phyloP scores from a whole-genome alignment of 106 monocot genomes.

The Apostasia ramifera region DNA sequence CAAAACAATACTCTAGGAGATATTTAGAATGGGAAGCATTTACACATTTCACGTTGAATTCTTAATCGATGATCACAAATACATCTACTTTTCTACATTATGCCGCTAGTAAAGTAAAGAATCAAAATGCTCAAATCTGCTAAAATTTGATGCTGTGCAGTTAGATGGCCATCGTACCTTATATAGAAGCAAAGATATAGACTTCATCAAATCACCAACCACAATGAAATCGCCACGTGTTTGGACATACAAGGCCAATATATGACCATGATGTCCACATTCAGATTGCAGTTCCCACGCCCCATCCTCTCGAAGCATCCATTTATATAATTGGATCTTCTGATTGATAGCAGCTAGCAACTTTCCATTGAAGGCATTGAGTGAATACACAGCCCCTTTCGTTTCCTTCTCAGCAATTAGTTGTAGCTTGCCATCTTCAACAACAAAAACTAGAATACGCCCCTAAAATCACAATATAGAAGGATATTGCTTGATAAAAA shows the following conservation, averaged over 20 bases:
- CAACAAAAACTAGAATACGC: slow-evolving; percentile 86
- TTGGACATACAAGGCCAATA: slow-evolving; percentile 86
- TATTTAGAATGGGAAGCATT: no score
- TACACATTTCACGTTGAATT: no score
- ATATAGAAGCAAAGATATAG: slow-evolving; percentile 84
- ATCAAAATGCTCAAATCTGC: background rate
- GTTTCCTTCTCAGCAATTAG: slow-evolving; percentile 96
- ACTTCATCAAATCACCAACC: slow-evolving; percentile 98
- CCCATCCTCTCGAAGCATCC: slow-evolving; percentile 85
- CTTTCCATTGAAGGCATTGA: slow-evolving; percentile 96
- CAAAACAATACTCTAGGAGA: no score
- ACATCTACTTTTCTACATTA: no score
- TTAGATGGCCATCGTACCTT: slow-evolving; percentile 41
- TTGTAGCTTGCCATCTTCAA: slow-evolving; percentile 92
- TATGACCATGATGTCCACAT: slow-evolving; percentile 95
- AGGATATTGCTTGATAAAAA: background rate
- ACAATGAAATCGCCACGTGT: slow-evolving; percentile 98
- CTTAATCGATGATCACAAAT: no score
- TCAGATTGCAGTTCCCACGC: slow-evolving; percentile 89
- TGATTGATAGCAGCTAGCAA: slow-evolving; percentile 94
- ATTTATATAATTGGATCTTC: slow-evolving; percentile 92
- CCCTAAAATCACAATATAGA: slow-evolving; percentile 36
- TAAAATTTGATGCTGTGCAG: background rate
- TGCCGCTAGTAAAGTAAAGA: background rate
- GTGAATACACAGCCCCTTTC: slow-evolving; percentile 90